phyloP scores from a whole-genome alignment of 1,139 yeast species.

The Chernovozyma sophiae-reginae region DNA sequence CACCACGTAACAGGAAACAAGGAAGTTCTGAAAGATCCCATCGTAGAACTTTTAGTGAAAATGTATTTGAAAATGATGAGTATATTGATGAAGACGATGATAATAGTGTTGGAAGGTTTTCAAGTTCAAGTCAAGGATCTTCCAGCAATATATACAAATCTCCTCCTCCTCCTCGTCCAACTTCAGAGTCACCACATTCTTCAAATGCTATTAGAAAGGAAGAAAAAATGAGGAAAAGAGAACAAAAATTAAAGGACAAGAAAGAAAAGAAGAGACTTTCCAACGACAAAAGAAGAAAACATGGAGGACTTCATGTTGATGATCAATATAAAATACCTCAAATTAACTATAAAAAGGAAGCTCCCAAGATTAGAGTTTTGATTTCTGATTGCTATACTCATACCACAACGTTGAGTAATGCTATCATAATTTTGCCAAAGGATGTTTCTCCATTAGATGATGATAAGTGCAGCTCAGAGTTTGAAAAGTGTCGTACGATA shows the following conservation, averaged over 20 bases:
- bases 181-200: conserved; percentile 19
- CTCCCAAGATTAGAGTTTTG: conserved; percentile 63
- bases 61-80: conserved; percentile 12
- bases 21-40: conserved; percentile 2
- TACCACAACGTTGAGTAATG: conserved; percentile 68
- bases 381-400: conserved; percentile 77
- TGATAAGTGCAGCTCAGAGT: conserved; percentile 52
- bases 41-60: conserved; percentile 9
- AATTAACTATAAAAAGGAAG: conserved; percentile 66
- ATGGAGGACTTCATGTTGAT: conserved; percentile 44
- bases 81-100: conserved; percentile 8
- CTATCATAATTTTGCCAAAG: conserved; percentile 52
- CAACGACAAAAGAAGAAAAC: conserved; percentile 17
- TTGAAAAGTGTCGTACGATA: conserved; percentile 70
- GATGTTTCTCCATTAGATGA: conserved; percentile 61
- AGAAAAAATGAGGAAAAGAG: background rate
- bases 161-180: conserved; percentile 31
- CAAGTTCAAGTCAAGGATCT: background rate
- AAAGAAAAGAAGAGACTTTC: conserved; percentile 12
- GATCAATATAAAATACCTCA: conserved; percentile 59
- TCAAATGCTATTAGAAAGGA: conserved; percentile 3
- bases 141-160: conserved; percentile 8
- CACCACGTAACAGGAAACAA: conserved; percentile 20
- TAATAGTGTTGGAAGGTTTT: background rate
- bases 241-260: conserved; percentile 7